Evolutionary conservation across 306 rosid genomes (phyloP).

Genomic region (Sophora flavescens): DNA sequence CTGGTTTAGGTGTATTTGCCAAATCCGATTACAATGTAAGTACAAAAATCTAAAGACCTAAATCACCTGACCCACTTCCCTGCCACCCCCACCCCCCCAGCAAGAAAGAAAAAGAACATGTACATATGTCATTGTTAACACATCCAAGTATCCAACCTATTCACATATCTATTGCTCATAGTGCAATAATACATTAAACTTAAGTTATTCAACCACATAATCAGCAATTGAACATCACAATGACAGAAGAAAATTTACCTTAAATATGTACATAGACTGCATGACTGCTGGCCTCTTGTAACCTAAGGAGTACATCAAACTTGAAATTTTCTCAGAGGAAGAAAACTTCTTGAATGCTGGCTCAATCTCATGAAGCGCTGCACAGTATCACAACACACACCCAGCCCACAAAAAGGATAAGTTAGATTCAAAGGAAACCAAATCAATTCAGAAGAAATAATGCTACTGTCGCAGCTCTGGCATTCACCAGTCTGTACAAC

Average conservation of each 20-base stretch:
- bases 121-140: neutral
- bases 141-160: neutral
- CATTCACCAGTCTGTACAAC: conserved; percentile 30
- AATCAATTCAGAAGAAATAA: conserved; percentile 26
- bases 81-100: neutral
- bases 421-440: conserved; percentile 21
- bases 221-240: conserved; percentile 26
- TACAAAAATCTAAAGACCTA: neutral
- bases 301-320: conserved; percentile 75
- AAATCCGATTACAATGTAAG: neutral
- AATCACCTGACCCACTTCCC: neutral
- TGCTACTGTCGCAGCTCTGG: conserved; percentile 6
- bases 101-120: conserved; percentile 22
- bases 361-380: conserved; percentile 89
- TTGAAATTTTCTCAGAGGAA: conserved; percentile 67
- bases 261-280: conserved; percentile 97
- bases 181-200: conserved; percentile 12
- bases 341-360: conserved; percentile 83
- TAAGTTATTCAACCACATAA: conserved; percentile 29
- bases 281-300: conserved; percentile 79
- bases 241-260: conserved; percentile 60
- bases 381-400: conserved; percentile 42
- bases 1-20: conserved; percentile 9
- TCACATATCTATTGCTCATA: conserved; percentile 21
- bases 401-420: conserved; percentile 21